Evolutionary conservation across 306 rosid genomes (phyloP).

Genomic region (Vachellia collinsii): DNA sequence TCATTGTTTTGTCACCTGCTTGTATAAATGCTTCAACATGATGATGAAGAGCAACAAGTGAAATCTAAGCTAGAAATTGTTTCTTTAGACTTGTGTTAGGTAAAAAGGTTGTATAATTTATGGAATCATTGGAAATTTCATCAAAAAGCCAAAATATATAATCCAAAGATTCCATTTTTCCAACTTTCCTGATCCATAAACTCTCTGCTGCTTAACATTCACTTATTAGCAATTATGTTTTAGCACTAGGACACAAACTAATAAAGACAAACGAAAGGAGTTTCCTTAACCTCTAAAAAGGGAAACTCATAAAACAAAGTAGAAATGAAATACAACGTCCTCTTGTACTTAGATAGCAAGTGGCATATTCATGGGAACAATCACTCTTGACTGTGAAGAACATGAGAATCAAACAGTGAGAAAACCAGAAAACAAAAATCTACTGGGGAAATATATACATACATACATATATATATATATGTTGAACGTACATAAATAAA

Average conservation of each 20-base stretch:
- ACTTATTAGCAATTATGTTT: constrained; percentile 37
- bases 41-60: constrained; percentile 22
- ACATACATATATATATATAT: no score
- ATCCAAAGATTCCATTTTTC: constrained; percentile 45
- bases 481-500: neutral
- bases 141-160: constrained; percentile 4
- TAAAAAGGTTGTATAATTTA: constrained; percentile 4
- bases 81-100: constrained; percentile 19
- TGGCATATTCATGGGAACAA: constrained; percentile 19
- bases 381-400: neutral
- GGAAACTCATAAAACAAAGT: constrained; percentile 3
- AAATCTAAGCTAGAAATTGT: constrained; percentile 30
- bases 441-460: neutral
- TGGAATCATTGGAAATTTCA: constrained; percentile 35
- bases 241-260: constrained; percentile 32
- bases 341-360: neutral
- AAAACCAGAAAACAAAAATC: neutral
- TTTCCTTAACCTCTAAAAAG: constrained; percentile 24
- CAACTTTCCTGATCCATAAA: constrained; percentile 20
- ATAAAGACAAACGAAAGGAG: constrained; percentile 22
- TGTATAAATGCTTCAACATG: constrained; percentile 17
- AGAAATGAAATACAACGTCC: neutral
- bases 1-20: neutral
- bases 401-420: constrained; percentile 23
- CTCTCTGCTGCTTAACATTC: constrained; percentile 34